Conservation (phyloP, 495 filamentous ascomycete species). For the Talaromyces adpressus region DNA sequence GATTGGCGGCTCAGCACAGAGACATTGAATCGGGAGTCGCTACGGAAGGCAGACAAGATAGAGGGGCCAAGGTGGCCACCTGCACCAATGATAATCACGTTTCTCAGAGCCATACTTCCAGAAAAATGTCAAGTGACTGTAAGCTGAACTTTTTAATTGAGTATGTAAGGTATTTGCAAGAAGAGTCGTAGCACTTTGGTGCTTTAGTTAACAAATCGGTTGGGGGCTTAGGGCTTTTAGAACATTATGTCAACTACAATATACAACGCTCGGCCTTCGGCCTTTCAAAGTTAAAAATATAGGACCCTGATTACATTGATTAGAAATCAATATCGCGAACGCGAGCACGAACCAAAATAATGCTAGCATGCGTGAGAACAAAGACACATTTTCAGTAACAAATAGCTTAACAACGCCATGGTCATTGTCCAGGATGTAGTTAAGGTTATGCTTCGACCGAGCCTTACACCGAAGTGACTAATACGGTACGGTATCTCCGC, state of each 20-base stretch:
- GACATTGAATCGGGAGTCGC: background rate
- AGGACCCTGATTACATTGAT: background rate
- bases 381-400: background rate
- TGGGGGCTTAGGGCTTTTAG: background rate
- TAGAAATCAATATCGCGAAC: background rate
- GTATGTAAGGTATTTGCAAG: background rate
- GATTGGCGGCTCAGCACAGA: background rate
- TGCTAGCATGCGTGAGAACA: background rate
- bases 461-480: background rate
- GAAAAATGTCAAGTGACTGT: background rate
- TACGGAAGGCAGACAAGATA: background rate
- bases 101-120: background rate
- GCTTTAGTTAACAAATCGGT: background rate
- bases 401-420: background rate
- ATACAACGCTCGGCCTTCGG: background rate
- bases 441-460: background rate
- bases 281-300: background rate
- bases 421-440: background rate
- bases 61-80: background rate
- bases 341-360: background rate
- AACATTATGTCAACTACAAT: background rate
- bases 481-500: background rate
- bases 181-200: background rate
- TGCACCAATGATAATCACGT: background rate
- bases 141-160: background rate